Evolutionary conservation across 2,329 filamentous ascomycete genomes (phyloP), one percentile per base, ranked within the genome.

Genomic region (Talaromyces islandicus): DNA sequence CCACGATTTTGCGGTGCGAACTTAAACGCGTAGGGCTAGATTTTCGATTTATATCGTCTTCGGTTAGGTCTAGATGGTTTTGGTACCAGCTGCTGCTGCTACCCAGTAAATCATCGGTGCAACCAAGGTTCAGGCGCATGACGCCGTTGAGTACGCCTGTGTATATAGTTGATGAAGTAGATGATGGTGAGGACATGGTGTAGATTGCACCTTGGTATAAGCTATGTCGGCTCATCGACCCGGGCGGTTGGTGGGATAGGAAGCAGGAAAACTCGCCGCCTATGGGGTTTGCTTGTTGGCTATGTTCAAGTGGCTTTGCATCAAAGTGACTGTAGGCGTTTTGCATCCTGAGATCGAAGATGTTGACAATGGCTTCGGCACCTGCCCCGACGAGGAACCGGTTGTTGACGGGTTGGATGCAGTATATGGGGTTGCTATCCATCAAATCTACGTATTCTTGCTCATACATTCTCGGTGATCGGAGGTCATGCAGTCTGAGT

Each of bases 301-400:
- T 25, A 19, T 35, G n/a, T 6, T n/a, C 14, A 14, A 27, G 57
- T 53, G 48, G n/a, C 32, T 56, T 67, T 27, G 71, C 64, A 24
- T 72, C 66, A 10, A 68, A 67, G 41, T 74, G 72, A 57, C 61
- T 70, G 64, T 75, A 76, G 14, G 64, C 66, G 24, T 67, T 72
- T n/a, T 66, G 66, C 66, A 85, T 75, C 25, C 85, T 83, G 50
- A 88, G 68, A 65, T 88, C 85, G 64, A 86, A 88, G 4, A 87
- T 74, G 65, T 87, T 87, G 51, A 88, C 71, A 56, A 86, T 75
- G 51, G 79, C 81, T 68, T 87, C 82, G 54, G 81, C 77, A 3
- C 81, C 80, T 1, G 80, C 79, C 25, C 85, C 85, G 11, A 80
- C 82, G 9, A 87, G 68, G 58, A 88, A 80, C 2, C 79, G 77